These are phyloP conservation scores for Xylaria longipes DNA, from an alignment of 495 filamentous ascomycete genomes.

Conservation along the genomic window DNA sequence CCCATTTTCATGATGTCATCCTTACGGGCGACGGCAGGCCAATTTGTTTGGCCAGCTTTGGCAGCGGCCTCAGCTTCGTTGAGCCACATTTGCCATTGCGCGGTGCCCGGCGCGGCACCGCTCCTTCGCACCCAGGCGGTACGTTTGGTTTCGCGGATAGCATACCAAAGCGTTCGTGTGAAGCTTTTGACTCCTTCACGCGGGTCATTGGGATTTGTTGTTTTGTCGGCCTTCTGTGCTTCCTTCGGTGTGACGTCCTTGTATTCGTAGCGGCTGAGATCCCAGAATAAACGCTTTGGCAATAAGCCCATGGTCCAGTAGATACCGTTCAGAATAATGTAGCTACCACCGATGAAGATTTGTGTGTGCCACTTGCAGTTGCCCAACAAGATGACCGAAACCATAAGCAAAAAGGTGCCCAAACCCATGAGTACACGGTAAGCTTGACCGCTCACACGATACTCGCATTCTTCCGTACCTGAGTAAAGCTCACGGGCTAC, in stretches of 20 bases:
- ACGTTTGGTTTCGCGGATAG: conserved; percentile 57
- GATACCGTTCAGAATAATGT: conserved; percentile 64
- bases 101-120: conserved; percentile 56
- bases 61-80: conserved; percentile 52
- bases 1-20: conserved; percentile 54
- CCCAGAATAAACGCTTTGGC: conserved; percentile 56
- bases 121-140: conserved; percentile 56
- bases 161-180: conserved; percentile 63
- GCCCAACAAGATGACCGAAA: conserved; percentile 64
- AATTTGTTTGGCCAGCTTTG: conserved; percentile 38
- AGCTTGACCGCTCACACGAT: conserved; percentile 49
- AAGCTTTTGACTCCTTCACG: conserved; percentile 50
- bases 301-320: conserved; percentile 65
- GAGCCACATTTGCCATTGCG: conserved; percentile 60
- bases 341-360: conserved; percentile 60
- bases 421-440: conserved; percentile 61
- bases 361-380: conserved; percentile 68
- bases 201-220: conserved; percentile 30
- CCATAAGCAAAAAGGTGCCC: conserved; percentile 67
- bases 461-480: conserved; percentile 63
- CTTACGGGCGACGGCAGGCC: conserved; percentile 58
- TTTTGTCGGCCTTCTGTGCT: conserved; percentile 39
- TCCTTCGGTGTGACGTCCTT: conserved; percentile 47
- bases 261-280: conserved; percentile 52
- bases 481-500: conserved; percentile 69